Evolutionary conservation across 1,284 basidiomycete species (phyloP).

Genomic region (Ceratobasidium sp.): DNA sequence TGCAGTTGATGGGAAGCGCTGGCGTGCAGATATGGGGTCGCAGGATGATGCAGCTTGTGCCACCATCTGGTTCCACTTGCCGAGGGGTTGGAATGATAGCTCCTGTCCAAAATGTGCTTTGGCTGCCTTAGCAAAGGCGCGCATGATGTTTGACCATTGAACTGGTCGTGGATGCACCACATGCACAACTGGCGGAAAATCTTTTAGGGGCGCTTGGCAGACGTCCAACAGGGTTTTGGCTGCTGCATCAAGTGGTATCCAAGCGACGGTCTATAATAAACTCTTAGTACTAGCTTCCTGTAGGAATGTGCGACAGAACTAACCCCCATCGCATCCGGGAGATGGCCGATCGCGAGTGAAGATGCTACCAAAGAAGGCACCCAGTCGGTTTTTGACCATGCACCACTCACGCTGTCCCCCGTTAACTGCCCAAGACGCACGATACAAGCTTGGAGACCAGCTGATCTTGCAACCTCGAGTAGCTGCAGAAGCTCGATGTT

Average conservation of each 20-base stretch:
- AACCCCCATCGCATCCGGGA: conserved; percentile 40
- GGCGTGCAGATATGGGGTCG: neutral
- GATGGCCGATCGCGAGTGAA: conserved; percentile 28
- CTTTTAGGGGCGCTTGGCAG: neutral
- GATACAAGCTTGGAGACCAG: conserved; percentile 37
- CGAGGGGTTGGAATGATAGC: neutral
- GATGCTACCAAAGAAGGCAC: conserved; percentile 45
- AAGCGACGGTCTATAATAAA: conserved; percentile 13
- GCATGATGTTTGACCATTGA: conserved; percentile 20
- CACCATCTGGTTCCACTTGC: conserved; percentile 26
- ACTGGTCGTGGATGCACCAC: conserved; percentile 37
- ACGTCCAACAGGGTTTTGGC: conserved; percentile 22
- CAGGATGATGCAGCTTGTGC: neutral
- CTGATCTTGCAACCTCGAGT: conserved; percentile 28
- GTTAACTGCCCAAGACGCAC: conserved; percentile 48
- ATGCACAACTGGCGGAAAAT: conserved; percentile 25
- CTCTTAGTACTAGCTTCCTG: neutral
- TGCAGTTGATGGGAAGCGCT: conserved; percentile 18
- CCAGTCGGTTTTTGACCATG: conserved; percentile 48
- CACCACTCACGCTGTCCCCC: conserved; percentile 43
- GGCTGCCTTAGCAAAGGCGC: neutral
- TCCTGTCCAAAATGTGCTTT: neutral
- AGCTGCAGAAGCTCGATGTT: conserved; percentile 9
- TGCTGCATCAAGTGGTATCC: conserved; percentile 39
- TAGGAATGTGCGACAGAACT: neutral